Base-by-base conservation (phyloP, 1,139 yeast species). In the Protomyces lactucae-debilis region DNA sequence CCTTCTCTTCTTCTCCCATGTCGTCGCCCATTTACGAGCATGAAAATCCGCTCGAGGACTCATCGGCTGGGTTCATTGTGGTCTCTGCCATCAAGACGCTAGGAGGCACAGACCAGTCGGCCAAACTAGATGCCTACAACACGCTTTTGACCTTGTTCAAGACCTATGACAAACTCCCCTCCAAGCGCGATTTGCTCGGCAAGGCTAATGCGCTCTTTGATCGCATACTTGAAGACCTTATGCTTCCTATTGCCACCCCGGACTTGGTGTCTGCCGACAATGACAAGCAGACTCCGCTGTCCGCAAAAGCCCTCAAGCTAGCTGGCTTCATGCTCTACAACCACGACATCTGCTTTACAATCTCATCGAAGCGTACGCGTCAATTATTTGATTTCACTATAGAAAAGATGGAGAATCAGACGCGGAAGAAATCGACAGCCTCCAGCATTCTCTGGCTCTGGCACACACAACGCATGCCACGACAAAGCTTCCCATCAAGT, bases 151-250 rank as follows among this genome's bases (percentile, higher is more conserved):
- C 55, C 12, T 43, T 54, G 43, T 57, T 64, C 39, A 45, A 55
- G 12, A 43, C 56, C 2, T 64, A 60, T 32, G 64, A 57, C 9
- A 53, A 39, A n/a, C 48, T 57, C 28, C 56, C 64, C 4, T 60
- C 53, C 51, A 52, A 51, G 16, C 36, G 35, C 12, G 36, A 28
- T 25, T 21, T 68, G 18, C 43, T 65, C 28, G 54, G 45, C 9
- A 51, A 60, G 23, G n/a, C 67, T 5, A 52, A 61, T 16, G 40
- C 36, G 18, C 60, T 68, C 10, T 60, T 67, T 14, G 51, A 61
- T 3, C 65, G 25, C n/a, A 66, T 68, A 40, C 52, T 64, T 9
- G 65, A 68, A 16, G 70, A 68, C 43, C 56, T 67, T 2, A 63
- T 56, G 32, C 37, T 65, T 53, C 32, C 66, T 65, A 8, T 40